A percentile compares a stretch with the other conserved stretches of the same genome.
phyloP scores from a whole-genome alignment of 169 alveolate genomes.

The Blepharisma undulans region DNA sequence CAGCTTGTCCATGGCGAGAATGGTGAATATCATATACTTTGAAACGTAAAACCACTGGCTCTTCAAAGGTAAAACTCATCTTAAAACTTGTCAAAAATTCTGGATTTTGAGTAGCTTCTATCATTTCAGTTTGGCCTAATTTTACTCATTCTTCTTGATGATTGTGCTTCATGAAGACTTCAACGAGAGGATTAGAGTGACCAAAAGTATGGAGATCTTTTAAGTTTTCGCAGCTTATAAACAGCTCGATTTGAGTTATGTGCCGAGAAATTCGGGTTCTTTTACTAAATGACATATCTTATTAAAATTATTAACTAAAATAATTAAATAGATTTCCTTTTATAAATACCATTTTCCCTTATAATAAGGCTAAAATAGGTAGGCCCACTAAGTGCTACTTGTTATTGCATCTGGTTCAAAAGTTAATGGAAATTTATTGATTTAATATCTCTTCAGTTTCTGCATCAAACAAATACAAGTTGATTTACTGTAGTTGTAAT shows the following conservation, averaged over 20 bases:
- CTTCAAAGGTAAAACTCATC: slow-evolving; percentile 64
- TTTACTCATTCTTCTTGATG: slow-evolving; percentile 42
- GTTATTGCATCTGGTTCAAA: slow-evolving; percentile 62
- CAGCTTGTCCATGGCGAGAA: not conserved
- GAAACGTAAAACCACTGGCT: slow-evolving; percentile 34
- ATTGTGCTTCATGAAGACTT: slow-evolving; percentile 48
- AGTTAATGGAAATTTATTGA: slow-evolving; percentile 83
- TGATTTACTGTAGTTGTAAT: slow-evolving; percentile 75
- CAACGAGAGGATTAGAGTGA: slow-evolving; percentile 69
- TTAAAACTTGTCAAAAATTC: slow-evolving; percentile 56
- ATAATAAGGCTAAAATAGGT: slow-evolving; percentile 69
- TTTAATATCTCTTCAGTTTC: slow-evolving; percentile 53
- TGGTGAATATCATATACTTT: not conserved
- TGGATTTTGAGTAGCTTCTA: slow-evolving; percentile 68
- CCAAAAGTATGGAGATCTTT: slow-evolving; percentile 61
- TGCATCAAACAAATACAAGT: slow-evolving; percentile 85
- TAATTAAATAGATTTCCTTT: no score
- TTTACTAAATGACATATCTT: not conserved
- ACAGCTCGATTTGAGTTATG: slow-evolving; percentile 47
- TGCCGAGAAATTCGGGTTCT: not conserved
- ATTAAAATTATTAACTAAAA: not conserved
- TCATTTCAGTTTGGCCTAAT: slow-evolving; percentile 64
- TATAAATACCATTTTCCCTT: slow-evolving; percentile 45
- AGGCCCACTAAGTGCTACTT: slow-evolving; percentile 78
- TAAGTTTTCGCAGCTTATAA: slow-evolving; percentile 59